A percentile compares a stretch with the other conserved stretches of the same genome.
Conservation (phyloP, 2,329 filamentous ascomycete species). For the Cryphonectria radicalis region DNA sequence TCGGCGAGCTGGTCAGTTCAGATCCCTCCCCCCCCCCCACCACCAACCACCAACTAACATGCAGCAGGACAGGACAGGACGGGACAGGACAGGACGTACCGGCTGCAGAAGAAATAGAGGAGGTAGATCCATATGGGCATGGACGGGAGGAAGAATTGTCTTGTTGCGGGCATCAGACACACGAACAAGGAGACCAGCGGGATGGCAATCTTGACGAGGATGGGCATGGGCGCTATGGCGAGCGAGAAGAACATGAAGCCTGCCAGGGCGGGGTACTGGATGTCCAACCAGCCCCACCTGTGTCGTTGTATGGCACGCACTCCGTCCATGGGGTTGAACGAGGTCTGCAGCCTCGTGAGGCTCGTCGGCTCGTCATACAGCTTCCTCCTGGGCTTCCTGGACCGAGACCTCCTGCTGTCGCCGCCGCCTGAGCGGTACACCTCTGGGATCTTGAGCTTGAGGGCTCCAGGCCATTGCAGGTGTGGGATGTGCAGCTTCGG, state of each 20-base stretch:
- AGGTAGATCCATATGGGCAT: constrained; percentile 85
- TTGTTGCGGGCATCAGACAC: constrained; percentile 79
- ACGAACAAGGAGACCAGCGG: constrained; percentile 70
- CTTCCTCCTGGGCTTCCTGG: constrained; percentile 32
- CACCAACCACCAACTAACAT: constrained; percentile 10
- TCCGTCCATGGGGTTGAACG: constrained; percentile 79
- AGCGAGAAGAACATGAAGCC: constrained; percentile 81
- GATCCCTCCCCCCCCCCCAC: too few relatives aligned
- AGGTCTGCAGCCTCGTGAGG: constrained; percentile 80
- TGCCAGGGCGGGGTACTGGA: constrained; percentile 79
- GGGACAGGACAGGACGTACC: constrained; percentile 60
- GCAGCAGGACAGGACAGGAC: background rate
- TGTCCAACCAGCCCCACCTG: constrained; percentile 80
- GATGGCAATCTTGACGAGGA: constrained; percentile 75
- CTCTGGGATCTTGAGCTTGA: constrained; percentile 39
- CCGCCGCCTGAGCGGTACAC: constrained; percentile 37
- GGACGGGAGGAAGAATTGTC: constrained; percentile 90
- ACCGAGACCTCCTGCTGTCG: constrained; percentile 34
- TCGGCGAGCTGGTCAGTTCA: constrained; percentile 22
- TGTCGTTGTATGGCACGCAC: constrained; percentile 76
- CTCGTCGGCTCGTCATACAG: constrained; percentile 39
- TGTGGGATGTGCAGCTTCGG: constrained; percentile 36
- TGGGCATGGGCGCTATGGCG: constrained; percentile 79
- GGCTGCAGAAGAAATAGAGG: constrained; percentile 88
- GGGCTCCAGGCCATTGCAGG: constrained; percentile 35